These are phyloP conservation scores for Kluyveromyces starmeri DNA, from an alignment of 805 yeast species.

Conservation along the genomic window DNA sequence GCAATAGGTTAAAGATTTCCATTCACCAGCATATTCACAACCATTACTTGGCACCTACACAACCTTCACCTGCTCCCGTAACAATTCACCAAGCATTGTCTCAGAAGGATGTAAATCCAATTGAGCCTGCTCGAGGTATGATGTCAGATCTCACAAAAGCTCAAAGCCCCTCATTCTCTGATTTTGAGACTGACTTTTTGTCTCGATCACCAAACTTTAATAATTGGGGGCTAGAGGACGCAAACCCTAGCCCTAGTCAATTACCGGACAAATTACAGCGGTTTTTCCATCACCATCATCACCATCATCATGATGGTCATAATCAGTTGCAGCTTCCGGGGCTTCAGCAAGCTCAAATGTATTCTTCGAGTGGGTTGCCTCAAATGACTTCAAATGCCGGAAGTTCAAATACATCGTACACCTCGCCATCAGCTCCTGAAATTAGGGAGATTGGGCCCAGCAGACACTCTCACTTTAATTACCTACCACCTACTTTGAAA, in stretches of 20 bases:
- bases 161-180: constrained; percentile 3
- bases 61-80: constrained; percentile 3
- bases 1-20: constrained; percentile 49
- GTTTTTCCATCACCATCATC: constrained; percentile 5
- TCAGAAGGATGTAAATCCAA: not conserved
- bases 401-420: constrained; percentile 16
- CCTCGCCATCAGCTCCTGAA: constrained; percentile 18
- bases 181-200: constrained; percentile 14
- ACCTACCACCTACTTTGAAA: constrained; percentile 63
- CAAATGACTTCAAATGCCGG: constrained; percentile 7
- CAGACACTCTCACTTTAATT: constrained; percentile 64
- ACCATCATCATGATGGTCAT: constrained; percentile 5
- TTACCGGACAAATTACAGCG: not conserved
- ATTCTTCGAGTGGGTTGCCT: not conserved
- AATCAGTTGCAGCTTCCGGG: not conserved
- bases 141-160: not conserved
- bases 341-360: not conserved
- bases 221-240: constrained; percentile 15
- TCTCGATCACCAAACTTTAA: constrained; percentile 18
- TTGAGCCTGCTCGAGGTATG: not conserved
- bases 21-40: constrained; percentile 84
- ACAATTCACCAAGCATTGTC: not conserved
- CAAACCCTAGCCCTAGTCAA: constrained; percentile 8
- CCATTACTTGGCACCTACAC: constrained; percentile 46
- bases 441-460: constrained; percentile 42